Conservation (phyloP, 2,329 filamentous ascomycete genomes). For the Claviceps sp. region DNA sequence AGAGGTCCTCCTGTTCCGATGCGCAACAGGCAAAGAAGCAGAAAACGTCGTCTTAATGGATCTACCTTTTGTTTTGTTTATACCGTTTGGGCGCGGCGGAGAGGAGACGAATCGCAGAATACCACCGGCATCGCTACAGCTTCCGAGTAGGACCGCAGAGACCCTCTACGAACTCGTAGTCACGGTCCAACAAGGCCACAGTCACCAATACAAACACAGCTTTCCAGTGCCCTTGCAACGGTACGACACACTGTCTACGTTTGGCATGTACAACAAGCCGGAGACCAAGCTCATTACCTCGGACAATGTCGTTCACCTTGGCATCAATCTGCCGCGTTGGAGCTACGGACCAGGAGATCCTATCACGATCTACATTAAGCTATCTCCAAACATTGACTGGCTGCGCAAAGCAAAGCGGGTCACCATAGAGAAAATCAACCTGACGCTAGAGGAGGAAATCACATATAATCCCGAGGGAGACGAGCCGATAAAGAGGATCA, state of each 20-base stretch:
- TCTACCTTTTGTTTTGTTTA: conserved; percentile 91
- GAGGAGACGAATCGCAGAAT: conserved; percentile 83
- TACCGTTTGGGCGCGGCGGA: conserved; percentile 83
- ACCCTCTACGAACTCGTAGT: conserved; percentile 96
- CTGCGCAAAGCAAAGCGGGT: conserved; percentile 80
- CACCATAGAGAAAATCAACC: conserved; percentile 85
- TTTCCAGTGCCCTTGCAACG: conserved; percentile 84
- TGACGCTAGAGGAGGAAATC: conserved; percentile 92
- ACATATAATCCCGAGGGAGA: conserved; percentile 98
- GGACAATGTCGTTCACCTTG: conserved; percentile 83
- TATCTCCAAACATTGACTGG: conserved; percentile 88
- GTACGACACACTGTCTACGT: conserved; percentile 94
- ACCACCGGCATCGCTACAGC: conserved; percentile 79
- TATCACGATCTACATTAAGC: conserved; percentile 88
- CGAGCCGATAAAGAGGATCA: conserved; percentile 81
- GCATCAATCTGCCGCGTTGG: conserved; percentile 86
- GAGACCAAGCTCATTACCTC: conserved; percentile 75
- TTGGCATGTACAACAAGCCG: conserved; percentile 98
- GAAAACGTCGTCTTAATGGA: conserved; percentile 94
- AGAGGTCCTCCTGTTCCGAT: conserved; percentile 84
- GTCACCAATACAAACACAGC: conserved; percentile 75
- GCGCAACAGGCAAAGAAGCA: conserved; percentile 67
- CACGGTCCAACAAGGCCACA: conserved; percentile 80
- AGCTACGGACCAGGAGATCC: conserved; percentile 93
- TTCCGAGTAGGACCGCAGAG: conserved; percentile 87